Evolutionary conservation across 2,329 filamentous ascomycete species (phyloP).

Genomic region (Beauveria sp.): DNA sequence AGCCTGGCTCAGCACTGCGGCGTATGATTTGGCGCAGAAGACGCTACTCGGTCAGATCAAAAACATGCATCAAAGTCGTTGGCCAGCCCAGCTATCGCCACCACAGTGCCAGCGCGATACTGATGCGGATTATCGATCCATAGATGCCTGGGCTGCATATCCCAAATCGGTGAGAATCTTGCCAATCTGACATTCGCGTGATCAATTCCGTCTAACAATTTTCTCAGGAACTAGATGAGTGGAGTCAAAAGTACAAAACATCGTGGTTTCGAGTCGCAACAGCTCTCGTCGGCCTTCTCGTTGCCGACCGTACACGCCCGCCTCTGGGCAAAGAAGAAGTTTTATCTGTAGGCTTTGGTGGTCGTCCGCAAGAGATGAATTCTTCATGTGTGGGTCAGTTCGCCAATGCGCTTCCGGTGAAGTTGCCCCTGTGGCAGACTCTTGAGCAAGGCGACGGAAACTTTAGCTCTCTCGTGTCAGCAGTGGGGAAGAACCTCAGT

Average conservation of each 20-base stretch:
- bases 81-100: not conserved
- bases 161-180: not conserved
- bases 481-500: conserved; percentile 13
- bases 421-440: conserved; percentile 12
- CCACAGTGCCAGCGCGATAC: not conserved
- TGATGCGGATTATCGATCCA: not conserved
- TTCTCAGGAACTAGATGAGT: conserved; percentile 3
- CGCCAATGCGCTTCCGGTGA: conserved; percentile 14
- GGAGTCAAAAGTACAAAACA: no score
- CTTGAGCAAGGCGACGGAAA: not conserved
- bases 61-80: not conserved
- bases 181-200: fast-evolving
- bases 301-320: conserved; percentile 9
- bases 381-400: conserved; percentile 12
- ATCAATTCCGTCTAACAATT: not conserved
- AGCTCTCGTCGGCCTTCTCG: conserved; percentile 9
- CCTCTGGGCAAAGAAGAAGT: conserved; percentile 11
- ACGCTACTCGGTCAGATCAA: not conserved
- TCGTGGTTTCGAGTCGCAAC: conserved; percentile 13
- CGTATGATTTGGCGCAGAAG: not conserved
- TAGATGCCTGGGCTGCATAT: not conserved
- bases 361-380: conserved; percentile 2
- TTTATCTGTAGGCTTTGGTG: conserved; percentile 10
- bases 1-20: not conserved
- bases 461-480: conserved; percentile 11